A percentile compares a stretch with the other conserved stretches of the same genome.
These are phyloP conservation scores for Neurospora sp. DNA, from an alignment of 2,329 filamentous ascomycete species.

Conservation along the genomic window DNA sequence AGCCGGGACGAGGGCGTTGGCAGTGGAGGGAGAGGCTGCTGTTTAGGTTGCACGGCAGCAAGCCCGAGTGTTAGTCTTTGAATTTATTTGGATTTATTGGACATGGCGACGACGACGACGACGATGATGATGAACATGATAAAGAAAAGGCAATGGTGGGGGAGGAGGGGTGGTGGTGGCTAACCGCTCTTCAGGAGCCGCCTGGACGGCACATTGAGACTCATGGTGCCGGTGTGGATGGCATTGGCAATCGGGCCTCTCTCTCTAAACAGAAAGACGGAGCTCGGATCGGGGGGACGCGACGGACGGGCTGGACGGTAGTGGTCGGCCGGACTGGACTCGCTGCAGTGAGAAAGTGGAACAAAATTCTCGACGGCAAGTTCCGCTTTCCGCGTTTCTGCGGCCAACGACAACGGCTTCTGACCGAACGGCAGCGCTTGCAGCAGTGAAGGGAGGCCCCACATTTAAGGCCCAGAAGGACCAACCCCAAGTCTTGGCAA, in stretches of 20 bases:
- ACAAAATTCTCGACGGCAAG: background rate
- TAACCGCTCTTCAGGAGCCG: conserved; percentile 52
- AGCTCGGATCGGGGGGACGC: conserved; percentile 6
- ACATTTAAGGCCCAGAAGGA: background rate
- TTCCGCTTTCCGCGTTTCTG: background rate
- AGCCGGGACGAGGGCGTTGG: conserved; percentile 12
- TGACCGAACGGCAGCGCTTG: background rate
- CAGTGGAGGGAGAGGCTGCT: conserved; percentile 6
- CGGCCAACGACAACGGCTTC: background rate
- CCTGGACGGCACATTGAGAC: conserved; percentile 52
- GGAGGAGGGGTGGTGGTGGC: conserved; percentile 13
- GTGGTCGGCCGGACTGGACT: background rate
- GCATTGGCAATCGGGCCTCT: conserved; percentile 13
- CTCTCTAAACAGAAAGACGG: conserved; percentile 4
- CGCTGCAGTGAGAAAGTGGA: background rate
- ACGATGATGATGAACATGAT: background rate
- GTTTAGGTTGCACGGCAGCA: conserved; percentile 6
- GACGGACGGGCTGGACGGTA: background rate
- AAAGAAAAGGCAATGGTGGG: conserved; percentile 10
- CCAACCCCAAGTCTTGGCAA: background rate
- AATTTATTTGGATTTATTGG: background rate
- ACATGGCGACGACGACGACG: background rate
- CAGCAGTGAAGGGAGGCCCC: background rate
- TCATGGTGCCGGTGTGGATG: conserved; percentile 41
- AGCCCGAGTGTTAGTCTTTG: background rate